Conservation (phyloP, 768 basidiomycete species). For the Macrocybe gigantea region DNA sequence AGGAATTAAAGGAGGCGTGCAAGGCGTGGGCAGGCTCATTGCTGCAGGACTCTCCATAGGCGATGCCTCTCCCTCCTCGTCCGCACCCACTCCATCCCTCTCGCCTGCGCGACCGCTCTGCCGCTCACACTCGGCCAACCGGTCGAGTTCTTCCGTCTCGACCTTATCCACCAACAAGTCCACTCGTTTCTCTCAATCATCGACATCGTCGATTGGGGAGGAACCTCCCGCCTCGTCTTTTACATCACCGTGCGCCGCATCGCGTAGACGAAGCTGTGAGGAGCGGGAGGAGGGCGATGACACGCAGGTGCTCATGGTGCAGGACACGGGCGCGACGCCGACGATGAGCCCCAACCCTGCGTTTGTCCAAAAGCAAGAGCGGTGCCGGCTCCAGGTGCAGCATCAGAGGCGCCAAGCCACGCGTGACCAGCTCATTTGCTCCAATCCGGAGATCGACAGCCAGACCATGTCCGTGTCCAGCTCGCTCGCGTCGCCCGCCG, state of each 20-base stretch:
- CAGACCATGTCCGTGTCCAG: slow-evolving; percentile 6
- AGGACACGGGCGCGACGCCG: slow-evolving; percentile 45
- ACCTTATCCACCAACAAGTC: slow-evolving; percentile 16
- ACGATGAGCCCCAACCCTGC: slow-evolving; percentile 44
- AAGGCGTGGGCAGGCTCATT: slow-evolving; percentile 51
- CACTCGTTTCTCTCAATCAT: slow-evolving; percentile 38
- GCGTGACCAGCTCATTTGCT: background rate
- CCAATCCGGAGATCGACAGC: slow-evolving; percentile 2
- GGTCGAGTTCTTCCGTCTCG: slow-evolving; percentile 10
- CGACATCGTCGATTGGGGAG: slow-evolving; percentile 38
- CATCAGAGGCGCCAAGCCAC: slow-evolving; percentile 10
- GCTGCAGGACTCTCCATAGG: slow-evolving; percentile 33
- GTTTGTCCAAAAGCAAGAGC: slow-evolving; percentile 24
- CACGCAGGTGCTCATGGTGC: slow-evolving; percentile 33
- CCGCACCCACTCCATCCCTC: slow-evolving; percentile 2
- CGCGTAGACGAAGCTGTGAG: slow-evolving; percentile 5
- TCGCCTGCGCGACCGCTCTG: slow-evolving; percentile 2
- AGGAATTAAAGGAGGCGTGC: slow-evolving; percentile 62
- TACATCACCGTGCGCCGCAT: background rate
- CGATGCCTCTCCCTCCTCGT: slow-evolving; percentile 17
- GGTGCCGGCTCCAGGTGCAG: slow-evolving; percentile 5
- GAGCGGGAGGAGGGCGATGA: slow-evolving; percentile 14
- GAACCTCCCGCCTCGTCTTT: slow-evolving; percentile 14
- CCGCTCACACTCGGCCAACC: slow-evolving; percentile 4
- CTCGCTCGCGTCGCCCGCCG: background rate